Evolutionary conservation across 2,329 filamentous ascomycete species (phyloP).

Genomic region (Talaromyces sp.): DNA sequence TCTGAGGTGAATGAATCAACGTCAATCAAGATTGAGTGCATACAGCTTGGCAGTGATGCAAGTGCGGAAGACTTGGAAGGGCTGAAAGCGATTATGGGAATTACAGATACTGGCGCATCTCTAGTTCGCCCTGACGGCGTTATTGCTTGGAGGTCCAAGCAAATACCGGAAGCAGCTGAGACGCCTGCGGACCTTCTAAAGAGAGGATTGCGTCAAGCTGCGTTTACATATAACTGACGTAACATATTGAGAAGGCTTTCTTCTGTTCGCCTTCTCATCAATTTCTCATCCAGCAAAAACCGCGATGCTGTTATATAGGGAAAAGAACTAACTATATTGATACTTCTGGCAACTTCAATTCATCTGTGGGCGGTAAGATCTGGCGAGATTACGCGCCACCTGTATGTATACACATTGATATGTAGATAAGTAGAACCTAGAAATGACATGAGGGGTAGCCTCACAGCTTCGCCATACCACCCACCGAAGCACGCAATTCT

Average conservation of each 20-base stretch:
- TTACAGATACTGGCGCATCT: slow-evolving; percentile 22
- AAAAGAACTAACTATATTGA: too few relatives aligned
- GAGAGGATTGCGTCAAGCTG: background rate
- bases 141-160: slow-evolving; percentile 23
- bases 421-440: too few relatives aligned
- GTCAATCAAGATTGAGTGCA: slow-evolving; percentile 2
- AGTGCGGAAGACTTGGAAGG: slow-evolving; percentile 5
- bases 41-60: slow-evolving; percentile 13
- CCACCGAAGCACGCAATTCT: background rate
- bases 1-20: slow-evolving; percentile 10
- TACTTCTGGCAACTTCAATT: too few relatives aligned
- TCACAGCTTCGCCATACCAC: background rate
- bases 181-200: background rate
- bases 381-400: too few relatives aligned
- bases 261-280: too few relatives aligned
- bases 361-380: too few relatives aligned
- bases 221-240: background rate
- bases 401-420: too few relatives aligned
- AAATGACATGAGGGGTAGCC: background rate
- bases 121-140: slow-evolving; percentile 31
- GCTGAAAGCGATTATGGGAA: slow-evolving; percentile 19
- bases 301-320: too few relatives aligned
- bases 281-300: too few relatives aligned
- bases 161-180: background rate
- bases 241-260: too few relatives aligned